Base-by-base conservation (phyloP, 495 filamentous ascomycete genomes). In the Sphaerosporella brunnea region DNA sequence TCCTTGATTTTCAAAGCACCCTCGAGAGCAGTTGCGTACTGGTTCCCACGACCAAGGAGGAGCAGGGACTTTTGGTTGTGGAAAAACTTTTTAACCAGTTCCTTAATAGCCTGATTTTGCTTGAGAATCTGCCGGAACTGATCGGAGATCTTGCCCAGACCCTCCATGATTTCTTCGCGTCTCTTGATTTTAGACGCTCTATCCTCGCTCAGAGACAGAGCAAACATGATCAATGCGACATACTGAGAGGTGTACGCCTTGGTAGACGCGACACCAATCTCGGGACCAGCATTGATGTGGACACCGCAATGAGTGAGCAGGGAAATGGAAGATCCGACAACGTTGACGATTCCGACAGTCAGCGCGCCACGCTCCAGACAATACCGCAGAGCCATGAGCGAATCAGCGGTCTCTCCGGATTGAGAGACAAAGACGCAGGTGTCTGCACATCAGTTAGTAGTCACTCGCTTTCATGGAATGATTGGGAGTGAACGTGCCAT, bases 1-100 rank as follows among this genome's bases (percentile, higher is more conserved):
- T 97, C 90, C 74, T 97, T 97, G 63, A 97, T 97, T 71, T 97
- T 97, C 28, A 97, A 72, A 39, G 90, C 90, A 75, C 90, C 90
- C 69, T 97, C 90, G 35, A 97, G 78, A 16, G 90, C 90, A 55
- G 90, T 97, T 41, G 90, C 87, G 66, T 86, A 94, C 65, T 97
- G 90, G 59, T 84, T 83, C 51, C 90, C 90, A 66, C 90, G 80
- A 40, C 90, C 90, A 42, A 97, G 71, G 30, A 97, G 77, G 46
- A 97, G 73, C 62, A 97, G 63, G 55, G 80, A 87, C 76, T 96
- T 96, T 67, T 97, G 92, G 69, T 94, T 70, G 69, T 93, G 85
- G 78, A 97, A 87, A 32, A 73, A 83, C 54, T 84, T 83, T 52
- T 76, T 69, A 65, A 86, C 94, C 63, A 97, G 68, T 45, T 84